Percentiles rank a stretch among this genome's conserved stretches.
These are phyloP conservation scores for Kwoniella heveanensis DNA, from an alignment of 768 basidiomycete species.

Conservation along the genomic window DNA sequence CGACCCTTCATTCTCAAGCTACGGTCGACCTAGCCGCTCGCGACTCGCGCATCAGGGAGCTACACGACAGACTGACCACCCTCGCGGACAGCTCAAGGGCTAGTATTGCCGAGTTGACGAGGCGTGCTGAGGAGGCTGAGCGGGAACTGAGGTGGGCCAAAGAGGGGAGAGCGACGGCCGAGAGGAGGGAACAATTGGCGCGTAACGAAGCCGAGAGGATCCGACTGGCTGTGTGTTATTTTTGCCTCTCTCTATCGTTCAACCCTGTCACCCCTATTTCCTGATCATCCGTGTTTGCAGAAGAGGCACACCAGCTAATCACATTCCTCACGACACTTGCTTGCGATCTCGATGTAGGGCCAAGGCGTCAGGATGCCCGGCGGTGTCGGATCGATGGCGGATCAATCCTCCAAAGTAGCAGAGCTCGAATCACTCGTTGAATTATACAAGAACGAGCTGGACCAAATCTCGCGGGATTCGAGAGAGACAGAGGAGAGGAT, in stretches of 20 bases:
- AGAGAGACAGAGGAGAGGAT: conserved; percentile 42
- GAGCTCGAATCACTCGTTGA: conserved; percentile 42
- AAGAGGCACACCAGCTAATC: background rate
- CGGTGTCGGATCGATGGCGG: conserved; percentile 11
- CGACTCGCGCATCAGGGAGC: conserved; percentile 35
- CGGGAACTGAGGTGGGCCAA: conserved; percentile 52
- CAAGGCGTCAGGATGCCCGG: conserved; percentile 19
- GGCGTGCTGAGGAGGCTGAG: conserved; percentile 37
- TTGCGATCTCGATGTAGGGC: background rate
- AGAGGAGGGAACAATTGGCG: conserved; percentile 43
- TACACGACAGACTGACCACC: conserved; percentile 33
- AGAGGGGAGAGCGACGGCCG: conserved; percentile 43
- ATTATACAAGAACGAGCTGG: conserved; percentile 40
- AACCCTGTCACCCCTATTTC: background rate
- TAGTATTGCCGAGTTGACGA: conserved; percentile 32
- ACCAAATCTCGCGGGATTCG: conserved; percentile 39
- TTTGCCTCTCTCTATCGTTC: no score
- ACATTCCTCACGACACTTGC: background rate
- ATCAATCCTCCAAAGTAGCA: conserved; percentile 26
- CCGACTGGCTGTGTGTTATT: conserved; percentile 6
- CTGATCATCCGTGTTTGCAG: background rate
- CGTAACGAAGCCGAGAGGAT: conserved; percentile 32
- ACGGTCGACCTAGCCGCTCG: conserved; percentile 33
- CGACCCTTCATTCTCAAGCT: conserved; percentile 40
- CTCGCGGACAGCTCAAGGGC: conserved; percentile 26